Evolutionary conservation across 2,329 filamentous ascomycete species (phyloP), one percentile per base, ranked within the genome.

Genomic region (Didymellaceae sp.): DNA sequence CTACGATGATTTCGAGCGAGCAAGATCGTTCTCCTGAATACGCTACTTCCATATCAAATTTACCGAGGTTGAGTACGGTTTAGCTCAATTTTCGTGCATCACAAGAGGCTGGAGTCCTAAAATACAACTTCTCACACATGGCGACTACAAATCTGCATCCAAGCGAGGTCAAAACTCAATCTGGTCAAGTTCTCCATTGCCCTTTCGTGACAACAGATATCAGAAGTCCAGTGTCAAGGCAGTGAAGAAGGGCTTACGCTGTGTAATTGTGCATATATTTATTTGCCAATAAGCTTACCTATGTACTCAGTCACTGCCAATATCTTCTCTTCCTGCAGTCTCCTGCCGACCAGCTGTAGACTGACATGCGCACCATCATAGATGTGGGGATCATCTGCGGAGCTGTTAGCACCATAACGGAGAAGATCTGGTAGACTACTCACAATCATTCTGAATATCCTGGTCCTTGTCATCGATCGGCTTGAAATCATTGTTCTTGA

Each of bases 251-350:
- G n/a, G n/a, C n/a, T n/a, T n/a, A n/a, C n/a, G n/a, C n/a, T n/a
- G n/a, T 32, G 32, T 4, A n/a, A 18, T 38, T 38, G n/a, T 9
- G 10, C 5, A 13, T 26, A 26, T 5, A 26, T 18, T 16, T 46
- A 61, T 38, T 55, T 62, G 3, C 57, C 62, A 21, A 72, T 38
- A 3, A 63, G 18, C 21, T 55, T 55, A 3, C 61, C 61, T 3
- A 73, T 55, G 51, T 65, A 59, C 32, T 73, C 70, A 0, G 71
- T 71, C 33, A 75, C 58, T 8, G 66, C 71, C 33, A 75, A 41
- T 34, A 73, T 71, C 56, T 72, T 73, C 59, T 75, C 73, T 48
- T 75, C 73, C 18, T 74, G 66, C 18, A 74, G 30, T 22, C 68
- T 64, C 16, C 71, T 54, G 1, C 72, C 72, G 1, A 75, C 68